phyloP scores from a whole-genome alignment of 805 yeast species.

The Zygosaccharomyces bailii region DNA sequence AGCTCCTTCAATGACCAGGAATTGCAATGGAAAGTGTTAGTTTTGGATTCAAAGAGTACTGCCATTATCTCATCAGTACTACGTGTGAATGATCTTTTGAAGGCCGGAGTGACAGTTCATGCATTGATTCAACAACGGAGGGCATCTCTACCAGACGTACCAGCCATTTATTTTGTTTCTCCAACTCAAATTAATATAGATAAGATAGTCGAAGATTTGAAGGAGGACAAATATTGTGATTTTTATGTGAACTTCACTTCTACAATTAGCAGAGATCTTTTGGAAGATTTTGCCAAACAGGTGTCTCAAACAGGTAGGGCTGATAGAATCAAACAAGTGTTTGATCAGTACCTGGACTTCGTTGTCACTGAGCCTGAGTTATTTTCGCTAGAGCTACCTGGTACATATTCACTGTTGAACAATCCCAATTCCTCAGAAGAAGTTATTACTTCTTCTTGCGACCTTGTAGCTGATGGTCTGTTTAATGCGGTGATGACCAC shows the following conservation, averaged over 20 bases:
- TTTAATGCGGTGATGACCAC: constrained; percentile 75
- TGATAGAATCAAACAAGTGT: constrained; percentile 76
- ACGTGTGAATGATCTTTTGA: constrained; percentile 83
- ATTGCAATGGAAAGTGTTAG: constrained; percentile 84
- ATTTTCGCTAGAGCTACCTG: constrained; percentile 68
- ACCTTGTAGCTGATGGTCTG: constrained; percentile 71
- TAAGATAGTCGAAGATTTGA: constrained; percentile 67
- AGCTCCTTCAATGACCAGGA: constrained; percentile 59
- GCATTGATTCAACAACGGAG: constrained; percentile 67
- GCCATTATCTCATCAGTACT: constrained; percentile 87
- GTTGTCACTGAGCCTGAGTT: constrained; percentile 90
- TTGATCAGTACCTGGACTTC: constrained; percentile 89
- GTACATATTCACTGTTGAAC: constrained; percentile 66
- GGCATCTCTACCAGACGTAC: constrained; percentile 89
- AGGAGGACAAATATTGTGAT: constrained; percentile 69
- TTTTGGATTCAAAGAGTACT: constrained; percentile 77
- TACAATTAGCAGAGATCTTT: constrained; percentile 65
- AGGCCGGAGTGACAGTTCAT: constrained; percentile 91
- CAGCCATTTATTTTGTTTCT: constrained; percentile 86
- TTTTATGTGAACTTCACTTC: constrained; percentile 86
- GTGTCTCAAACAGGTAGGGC: constrained; percentile 73
- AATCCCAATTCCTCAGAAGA: constrained; percentile 72
- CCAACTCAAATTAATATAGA: constrained; percentile 78
- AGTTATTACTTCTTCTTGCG: constrained; percentile 64
- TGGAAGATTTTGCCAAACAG: constrained; percentile 84